These are phyloP conservation scores for Neurospora sp. DNA, from an alignment of 2,329 filamentous ascomycete species.

Conservation along the genomic window DNA sequence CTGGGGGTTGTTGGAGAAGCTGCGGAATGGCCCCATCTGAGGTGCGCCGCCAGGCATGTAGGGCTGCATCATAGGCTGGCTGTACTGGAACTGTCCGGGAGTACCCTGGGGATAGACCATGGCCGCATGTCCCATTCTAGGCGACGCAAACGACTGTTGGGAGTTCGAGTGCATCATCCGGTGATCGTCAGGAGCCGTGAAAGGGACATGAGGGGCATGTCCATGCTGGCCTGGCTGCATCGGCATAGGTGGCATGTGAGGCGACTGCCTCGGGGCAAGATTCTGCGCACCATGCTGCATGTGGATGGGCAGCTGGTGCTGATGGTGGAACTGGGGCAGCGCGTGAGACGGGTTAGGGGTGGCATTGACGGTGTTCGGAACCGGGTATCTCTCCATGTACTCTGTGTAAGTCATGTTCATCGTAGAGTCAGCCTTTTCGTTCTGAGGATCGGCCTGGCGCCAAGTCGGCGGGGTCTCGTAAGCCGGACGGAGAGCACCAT, in stretches of 20 bases:
- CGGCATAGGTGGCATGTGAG: conserved; percentile 69
- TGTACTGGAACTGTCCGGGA: conserved; percentile 60
- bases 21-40: conserved; percentile 61
- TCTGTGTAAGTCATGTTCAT: conserved; percentile 63
- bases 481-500: conserved; percentile 73
- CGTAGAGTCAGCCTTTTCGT: conserved; percentile 56
- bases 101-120: conserved; percentile 60
- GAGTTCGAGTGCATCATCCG: conserved; percentile 83
- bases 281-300: conserved; percentile 64
- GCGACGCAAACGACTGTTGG: conserved; percentile 76
- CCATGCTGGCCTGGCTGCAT: conserved; percentile 64
- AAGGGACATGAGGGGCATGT: conserved; percentile 54
- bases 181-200: conserved; percentile 70
- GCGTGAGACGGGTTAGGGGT: conserved; percentile 61
- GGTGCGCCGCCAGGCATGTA: conserved; percentile 60
- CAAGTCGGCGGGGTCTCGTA: conserved; percentile 81
- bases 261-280: conserved; percentile 57
- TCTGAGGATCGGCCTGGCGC: conserved; percentile 60
- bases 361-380: conserved; percentile 46
- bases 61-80: conserved; percentile 60
- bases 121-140: conserved; percentile 61
- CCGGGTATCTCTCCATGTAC: conserved; percentile 62
- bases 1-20: conserved; percentile 60
- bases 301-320: conserved; percentile 75
- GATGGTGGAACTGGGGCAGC: conserved; percentile 65